Evolutionary conservation across 176 grass and related monocot species (phyloP).

Genomic region (Bromus sterilis): DNA sequence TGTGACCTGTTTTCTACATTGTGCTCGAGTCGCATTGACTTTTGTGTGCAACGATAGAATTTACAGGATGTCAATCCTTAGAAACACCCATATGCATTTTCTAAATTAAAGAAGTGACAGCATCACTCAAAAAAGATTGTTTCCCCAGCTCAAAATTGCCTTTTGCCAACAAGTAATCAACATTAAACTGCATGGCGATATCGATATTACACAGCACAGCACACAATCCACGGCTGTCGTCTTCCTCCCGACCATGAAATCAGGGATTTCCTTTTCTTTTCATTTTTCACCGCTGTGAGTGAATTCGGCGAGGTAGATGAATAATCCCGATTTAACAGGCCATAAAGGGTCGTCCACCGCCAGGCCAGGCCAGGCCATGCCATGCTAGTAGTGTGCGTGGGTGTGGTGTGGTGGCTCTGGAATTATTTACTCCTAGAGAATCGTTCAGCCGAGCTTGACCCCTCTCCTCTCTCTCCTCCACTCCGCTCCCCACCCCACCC

Average conservation of each 20-base stretch:
- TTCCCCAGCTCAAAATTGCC: too few relatives aligned
- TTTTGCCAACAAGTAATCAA: not conserved
- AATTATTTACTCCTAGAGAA: slow-evolving; percentile 79
- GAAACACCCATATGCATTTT: not conserved
- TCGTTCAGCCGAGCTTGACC: slow-evolving; percentile 38
- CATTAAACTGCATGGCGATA: too few relatives aligned
- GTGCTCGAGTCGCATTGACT: too few relatives aligned
- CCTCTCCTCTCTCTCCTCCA: slow-evolving; percentile 18
- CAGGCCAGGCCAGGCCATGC: not conserved
- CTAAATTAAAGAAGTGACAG: not conserved
- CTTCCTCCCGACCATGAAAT: not conserved
- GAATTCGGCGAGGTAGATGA: too few relatives aligned
- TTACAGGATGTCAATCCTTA: too few relatives aligned
- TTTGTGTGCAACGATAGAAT: too few relatives aligned
- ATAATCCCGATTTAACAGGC: not conserved
- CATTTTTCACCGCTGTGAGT: not conserved
- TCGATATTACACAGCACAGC: too few relatives aligned
- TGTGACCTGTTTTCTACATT: too few relatives aligned
- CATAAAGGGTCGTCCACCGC: not conserved
- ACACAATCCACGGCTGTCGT: not conserved
- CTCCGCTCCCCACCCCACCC: slow-evolving; percentile 25
- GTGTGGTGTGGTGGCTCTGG: too few relatives aligned
- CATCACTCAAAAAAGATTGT: too few relatives aligned
- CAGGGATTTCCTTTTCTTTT: too few relatives aligned
- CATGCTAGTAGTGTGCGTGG: too few relatives aligned